Evolutionary conservation across 116 monocot genomes (phyloP).

Genomic region (Posidonia oceanica): DNA sequence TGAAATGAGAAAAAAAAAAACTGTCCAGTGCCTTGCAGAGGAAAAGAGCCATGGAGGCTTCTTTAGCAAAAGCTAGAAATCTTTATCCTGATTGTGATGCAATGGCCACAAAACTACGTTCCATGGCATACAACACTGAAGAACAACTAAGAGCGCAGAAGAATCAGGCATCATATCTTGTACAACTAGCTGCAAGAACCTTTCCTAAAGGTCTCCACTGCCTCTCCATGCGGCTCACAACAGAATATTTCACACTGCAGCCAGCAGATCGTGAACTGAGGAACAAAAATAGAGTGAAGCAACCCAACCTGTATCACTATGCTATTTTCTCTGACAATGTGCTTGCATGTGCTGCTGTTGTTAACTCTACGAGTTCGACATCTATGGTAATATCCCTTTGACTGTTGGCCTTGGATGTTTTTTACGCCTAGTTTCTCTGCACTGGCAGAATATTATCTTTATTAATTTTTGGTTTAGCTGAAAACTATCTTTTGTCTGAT

Average conservation of each 20-base stretch:
- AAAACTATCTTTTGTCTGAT: no score
- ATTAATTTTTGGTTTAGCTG: background rate
- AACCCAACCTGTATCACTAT: slow-evolving; percentile 56
- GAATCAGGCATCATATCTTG: slow-evolving; percentile 57
- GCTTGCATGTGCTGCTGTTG: slow-evolving; percentile 74
- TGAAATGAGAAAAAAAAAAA: background rate
- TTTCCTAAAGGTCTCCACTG: slow-evolving; percentile 94
- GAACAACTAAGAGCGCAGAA: slow-evolving; percentile 68
- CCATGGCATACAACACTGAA: slow-evolving; percentile 61
- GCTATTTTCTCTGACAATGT: slow-evolving; percentile 87
- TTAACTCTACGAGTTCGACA: slow-evolving; percentile 61
- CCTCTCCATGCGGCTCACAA: slow-evolving; percentile 71
- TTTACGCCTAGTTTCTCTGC: background rate
- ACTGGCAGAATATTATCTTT: background rate
- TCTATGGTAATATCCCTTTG: slow-evolving; percentile 32
- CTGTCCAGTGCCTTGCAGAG: slow-evolving; percentile 71
- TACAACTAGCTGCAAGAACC: slow-evolving; percentile 57
- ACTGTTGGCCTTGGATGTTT: background rate
- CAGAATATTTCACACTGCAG: slow-evolving; percentile 51
- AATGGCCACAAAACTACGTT: slow-evolving; percentile 62
- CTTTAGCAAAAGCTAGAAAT: slow-evolving; percentile 53
- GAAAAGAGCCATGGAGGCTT: slow-evolving; percentile 62
- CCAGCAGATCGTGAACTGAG: slow-evolving; percentile 33
- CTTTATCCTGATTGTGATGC: slow-evolving; percentile 73
- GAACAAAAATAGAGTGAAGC: slow-evolving; percentile 22